These are phyloP conservation scores for Leishmania aethiopica DNA, from an alignment of 208 protist species.

Conservation along the genomic window DNA sequence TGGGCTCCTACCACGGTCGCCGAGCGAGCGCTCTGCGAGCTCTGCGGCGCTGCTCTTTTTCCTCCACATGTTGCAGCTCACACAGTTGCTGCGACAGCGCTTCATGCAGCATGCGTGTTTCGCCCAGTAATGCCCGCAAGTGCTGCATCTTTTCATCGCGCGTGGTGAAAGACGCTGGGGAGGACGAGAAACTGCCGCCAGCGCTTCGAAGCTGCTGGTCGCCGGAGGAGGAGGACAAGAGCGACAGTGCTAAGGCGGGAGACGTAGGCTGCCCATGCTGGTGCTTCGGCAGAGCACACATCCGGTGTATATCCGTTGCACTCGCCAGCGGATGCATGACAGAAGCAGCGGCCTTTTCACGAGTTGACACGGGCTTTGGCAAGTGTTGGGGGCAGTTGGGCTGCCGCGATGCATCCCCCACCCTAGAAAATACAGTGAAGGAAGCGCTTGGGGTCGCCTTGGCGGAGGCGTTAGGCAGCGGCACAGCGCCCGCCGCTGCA, in stretches of 20 bases:
- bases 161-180: neutral
- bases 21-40: neutral
- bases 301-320: neutral
- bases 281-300: neutral
- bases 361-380: neutral
- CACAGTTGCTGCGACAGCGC: conserved; percentile 17
- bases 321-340: neutral
- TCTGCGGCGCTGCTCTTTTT: neutral
- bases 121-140: conserved; percentile 7
- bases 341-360: neutral
- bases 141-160: conserved; percentile 3
- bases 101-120: conserved; percentile 18
- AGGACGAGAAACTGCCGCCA: neutral
- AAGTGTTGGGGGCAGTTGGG: neutral
- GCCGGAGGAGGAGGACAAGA: neutral
- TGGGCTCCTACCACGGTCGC: neutral
- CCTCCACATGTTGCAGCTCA: conserved; percentile 12
- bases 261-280: neutral
- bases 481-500: neutral
- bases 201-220: neutral
- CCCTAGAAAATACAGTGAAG: neutral
- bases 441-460: neutral
- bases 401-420: too few species aligned
- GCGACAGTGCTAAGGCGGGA: neutral
- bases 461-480: neutral